Evolutionary conservation across 1,284 basidiomycete genomes (phyloP), one percentile per base, ranked within the genome.

Genomic region (Ceratobasidium sp.): DNA sequence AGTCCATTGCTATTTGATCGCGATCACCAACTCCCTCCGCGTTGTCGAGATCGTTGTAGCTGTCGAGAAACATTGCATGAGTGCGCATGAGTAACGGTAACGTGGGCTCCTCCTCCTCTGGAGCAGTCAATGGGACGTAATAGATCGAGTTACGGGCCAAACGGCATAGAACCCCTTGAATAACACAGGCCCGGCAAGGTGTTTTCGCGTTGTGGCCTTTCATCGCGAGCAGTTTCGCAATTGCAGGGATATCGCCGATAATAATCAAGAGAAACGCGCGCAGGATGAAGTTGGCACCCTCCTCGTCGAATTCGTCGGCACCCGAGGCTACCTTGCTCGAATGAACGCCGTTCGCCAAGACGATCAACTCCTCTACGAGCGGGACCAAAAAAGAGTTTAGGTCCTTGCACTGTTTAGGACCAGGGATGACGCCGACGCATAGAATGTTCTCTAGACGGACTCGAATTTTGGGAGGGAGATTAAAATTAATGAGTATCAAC

Each of bases 151-250:
- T 33, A 6, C 71, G 17, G 17, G 11, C 44, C n/a, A 59, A 33
- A 15, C 48, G 63, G 31, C 47, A 54, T 2, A 57, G 78, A 0
- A 87, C 41, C 59, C 73, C 76, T 19, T 50, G 29, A 15, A 78
- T 77, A 27, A 62, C 59, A 65, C 77, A 78, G 6, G 64, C 44
- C 29, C 64, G 72, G 31, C 77, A 78, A 1, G 76, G 77, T 6
- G 56, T 29, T 22, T 56, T n/a, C 19, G 48, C 75, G 48, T 76
- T 76, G 41, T 76, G 76, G 1, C 77, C 77, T 33, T 76, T 78
- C 36, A 77, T 54, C 24, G 24, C 27, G 51, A 75, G 60, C 14
- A 77, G 1, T 44, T 78, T 77, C 9, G 59, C 50, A 8, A 78
- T 44, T 1, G 76, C 75, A 9, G 47, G 75, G 48, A 77, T 75